Conservation (phyloP, 305 asterid species). For the Fraxinus dipetala region DNA sequence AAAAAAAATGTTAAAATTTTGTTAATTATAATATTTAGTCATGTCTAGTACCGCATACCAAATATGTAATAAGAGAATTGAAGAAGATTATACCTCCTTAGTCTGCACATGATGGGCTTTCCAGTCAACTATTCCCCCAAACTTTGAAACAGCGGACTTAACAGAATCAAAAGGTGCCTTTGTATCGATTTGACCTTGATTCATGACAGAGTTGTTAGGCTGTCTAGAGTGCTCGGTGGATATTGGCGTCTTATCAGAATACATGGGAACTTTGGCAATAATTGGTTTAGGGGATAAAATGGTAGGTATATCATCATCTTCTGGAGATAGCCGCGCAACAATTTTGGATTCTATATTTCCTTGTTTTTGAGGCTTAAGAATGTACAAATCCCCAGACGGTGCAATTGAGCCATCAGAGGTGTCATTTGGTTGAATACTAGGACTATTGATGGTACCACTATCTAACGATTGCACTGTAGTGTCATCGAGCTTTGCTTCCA, state of each 20-base stretch:
- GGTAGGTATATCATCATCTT: conserved; percentile 34
- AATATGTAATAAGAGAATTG: not conserved
- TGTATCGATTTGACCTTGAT: conserved; percentile 63
- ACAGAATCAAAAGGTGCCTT: conserved; percentile 88
- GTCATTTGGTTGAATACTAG: conserved; percentile 19
- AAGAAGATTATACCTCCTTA: conserved; percentile 61
- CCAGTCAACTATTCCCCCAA: conserved; percentile 98
- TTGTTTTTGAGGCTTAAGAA: conserved; percentile 5
- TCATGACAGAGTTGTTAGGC: conserved; percentile 26
- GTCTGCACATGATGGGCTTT: conserved; percentile 89
- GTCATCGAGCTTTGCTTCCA: conserved; percentile 2
- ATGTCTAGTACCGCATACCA: not conserved
- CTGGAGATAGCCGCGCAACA: conserved; percentile 36
- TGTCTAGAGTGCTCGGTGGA: conserved; percentile 24
- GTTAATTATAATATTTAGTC: not conserved
- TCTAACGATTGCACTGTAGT: conserved; percentile 10
- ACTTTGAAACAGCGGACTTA: conserved; percentile 91
- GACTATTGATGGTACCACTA: not conserved
- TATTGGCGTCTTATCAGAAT: conserved; percentile 21
- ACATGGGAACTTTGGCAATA: conserved; percentile 41
- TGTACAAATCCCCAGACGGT: conserved; percentile 15
- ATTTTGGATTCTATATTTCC: conserved; percentile 14
- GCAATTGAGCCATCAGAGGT: conserved; percentile 23
- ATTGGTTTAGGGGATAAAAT: conserved; percentile 30
- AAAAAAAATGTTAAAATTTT: not conserved